Evolutionary conservation across 441 rosid genomes (phyloP), one percentile per base, ranked within the genome.

Genomic region (Pelargonium myrrhifolium): DNA sequence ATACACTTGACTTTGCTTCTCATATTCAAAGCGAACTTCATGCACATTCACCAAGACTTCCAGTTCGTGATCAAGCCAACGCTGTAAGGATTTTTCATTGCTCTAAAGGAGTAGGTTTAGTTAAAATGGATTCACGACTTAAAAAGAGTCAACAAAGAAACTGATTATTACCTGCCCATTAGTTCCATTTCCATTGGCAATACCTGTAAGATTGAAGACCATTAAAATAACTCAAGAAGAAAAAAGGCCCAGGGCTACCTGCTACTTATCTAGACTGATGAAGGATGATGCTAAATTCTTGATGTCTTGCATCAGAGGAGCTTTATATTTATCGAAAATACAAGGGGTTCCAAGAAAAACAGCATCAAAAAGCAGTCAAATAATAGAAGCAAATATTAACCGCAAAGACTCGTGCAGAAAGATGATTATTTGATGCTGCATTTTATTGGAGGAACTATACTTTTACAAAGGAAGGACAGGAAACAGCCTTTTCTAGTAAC

Each of bases 1-100:
- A 53, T 88, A 94, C 99, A 94, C 97, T 72, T 94, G 96, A 80
- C 98, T 89, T 83, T 94, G 99, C 79, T 92, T n/a, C n/a, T n/a
- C 98, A 68, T 92, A 92, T 76, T 94, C 99, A 67, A 84, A 85
- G 63, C 98, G 97, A 66, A 94, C 99, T 90, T 87, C 99, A 75
- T 92, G 97, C 78, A 94, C 93, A 79, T 94, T 86, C 80, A 90
- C 98, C 97, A 90, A 90, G 73, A 94, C 97, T 83, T 94, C 98
- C 72, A 92, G 82, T 79, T 94, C 98, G 61, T 94, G 93, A 64
- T 94, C 94, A 70, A 94, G 88, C 97, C 97, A 94, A 10, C 94
- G 91, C 56, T 90, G 98, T 42, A 94, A 79, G 60, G 92, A 82
- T 75, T 94, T 94, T 81, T 92, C 99, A 79, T 92, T 90, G 74